These are phyloP conservation scores for Penicillium alfredii DNA, from an alignment of 495 filamentous ascomycete species.

Conservation along the genomic window DNA sequence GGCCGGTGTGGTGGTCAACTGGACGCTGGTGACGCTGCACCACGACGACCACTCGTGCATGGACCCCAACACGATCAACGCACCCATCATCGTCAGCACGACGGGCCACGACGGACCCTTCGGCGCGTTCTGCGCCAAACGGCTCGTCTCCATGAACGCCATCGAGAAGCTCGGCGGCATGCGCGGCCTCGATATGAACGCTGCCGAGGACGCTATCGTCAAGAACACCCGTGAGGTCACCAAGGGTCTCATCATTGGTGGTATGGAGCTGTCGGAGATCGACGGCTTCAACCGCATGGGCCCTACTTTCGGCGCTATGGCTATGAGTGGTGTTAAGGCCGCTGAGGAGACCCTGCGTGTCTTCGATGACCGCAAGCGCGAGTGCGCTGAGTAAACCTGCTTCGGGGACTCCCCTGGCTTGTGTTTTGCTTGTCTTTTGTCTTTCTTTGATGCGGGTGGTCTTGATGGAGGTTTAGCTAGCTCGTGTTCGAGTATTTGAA, in stretches of 20 bases:
- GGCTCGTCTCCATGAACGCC: conserved; percentile 73
- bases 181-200: conserved; percentile 86
- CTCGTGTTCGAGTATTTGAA: conserved; percentile 7
- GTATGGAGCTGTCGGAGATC: conserved; percentile 88
- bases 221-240: conserved; percentile 82
- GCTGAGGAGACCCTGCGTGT: conserved; percentile 76
- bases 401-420: background rate
- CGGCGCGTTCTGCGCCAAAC: conserved; percentile 82
- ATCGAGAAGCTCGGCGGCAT: conserved; percentile 82
- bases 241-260: conserved; percentile 82
- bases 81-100: conserved; percentile 75
- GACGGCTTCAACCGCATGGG: conserved; percentile 87
- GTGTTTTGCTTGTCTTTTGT: background rate
- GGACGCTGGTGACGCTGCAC: conserved; percentile 85
- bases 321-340: conserved; percentile 75
- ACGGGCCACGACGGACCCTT: conserved; percentile 90
- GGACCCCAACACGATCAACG: conserved; percentile 95
- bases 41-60: conserved; percentile 91
- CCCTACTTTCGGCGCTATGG: conserved; percentile 78
- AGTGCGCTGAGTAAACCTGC: conserved; percentile 44
- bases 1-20: conserved; percentile 89
- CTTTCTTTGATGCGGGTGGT: conserved; percentile 5
- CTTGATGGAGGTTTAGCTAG: conserved; percentile 8
- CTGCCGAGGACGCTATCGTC: conserved; percentile 84
- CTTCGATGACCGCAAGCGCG: conserved; percentile 66